phyloP scores from a whole-genome alignment of 441 rosid genomes.

The Kokia cookei region DNA sequence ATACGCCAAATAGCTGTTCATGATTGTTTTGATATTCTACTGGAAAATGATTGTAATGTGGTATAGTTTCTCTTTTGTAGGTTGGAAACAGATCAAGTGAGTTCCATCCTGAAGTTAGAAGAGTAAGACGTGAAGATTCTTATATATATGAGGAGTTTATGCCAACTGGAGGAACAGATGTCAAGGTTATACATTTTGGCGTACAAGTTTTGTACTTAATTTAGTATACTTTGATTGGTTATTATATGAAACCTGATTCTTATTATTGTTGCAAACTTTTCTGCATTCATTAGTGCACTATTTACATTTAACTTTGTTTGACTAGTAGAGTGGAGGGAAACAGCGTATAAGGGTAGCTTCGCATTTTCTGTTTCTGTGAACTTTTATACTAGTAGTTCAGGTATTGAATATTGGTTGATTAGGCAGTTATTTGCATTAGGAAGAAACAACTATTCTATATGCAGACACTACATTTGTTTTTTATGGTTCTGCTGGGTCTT shows the following conservation, averaged over 20 bases:
- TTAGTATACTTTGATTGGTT: background rate
- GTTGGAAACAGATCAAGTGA: constrained; percentile 98
- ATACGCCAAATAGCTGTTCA: background rate
- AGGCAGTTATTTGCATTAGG: background rate
- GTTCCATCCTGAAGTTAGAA: constrained; percentile 96
- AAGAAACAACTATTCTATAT: background rate
- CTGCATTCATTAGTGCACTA: background rate
- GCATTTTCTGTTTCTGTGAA: background rate
- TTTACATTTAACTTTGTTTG: background rate
- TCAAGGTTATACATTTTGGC: constrained; percentile 52
- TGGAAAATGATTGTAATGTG: background rate
- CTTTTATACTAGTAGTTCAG: background rate
- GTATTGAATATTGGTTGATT: background rate
- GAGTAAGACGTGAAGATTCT: constrained; percentile 98
- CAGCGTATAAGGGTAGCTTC: background rate
- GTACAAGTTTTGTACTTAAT: background rate
- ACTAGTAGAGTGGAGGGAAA: background rate
- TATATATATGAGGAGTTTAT: constrained; percentile 99
- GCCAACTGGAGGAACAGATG: constrained; percentile 99
- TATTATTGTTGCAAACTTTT: background rate
- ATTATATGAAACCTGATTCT: background rate
- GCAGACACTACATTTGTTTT: background rate
- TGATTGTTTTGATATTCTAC: background rate
- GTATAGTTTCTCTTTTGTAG: constrained; percentile 21
- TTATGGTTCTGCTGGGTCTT: background rate